A percentile compares a stretch with the other conserved stretches of the same genome.
Evolutionary conservation across 305 asterid species (phyloP).

Genomic region (Nicotiana rustica): DNA sequence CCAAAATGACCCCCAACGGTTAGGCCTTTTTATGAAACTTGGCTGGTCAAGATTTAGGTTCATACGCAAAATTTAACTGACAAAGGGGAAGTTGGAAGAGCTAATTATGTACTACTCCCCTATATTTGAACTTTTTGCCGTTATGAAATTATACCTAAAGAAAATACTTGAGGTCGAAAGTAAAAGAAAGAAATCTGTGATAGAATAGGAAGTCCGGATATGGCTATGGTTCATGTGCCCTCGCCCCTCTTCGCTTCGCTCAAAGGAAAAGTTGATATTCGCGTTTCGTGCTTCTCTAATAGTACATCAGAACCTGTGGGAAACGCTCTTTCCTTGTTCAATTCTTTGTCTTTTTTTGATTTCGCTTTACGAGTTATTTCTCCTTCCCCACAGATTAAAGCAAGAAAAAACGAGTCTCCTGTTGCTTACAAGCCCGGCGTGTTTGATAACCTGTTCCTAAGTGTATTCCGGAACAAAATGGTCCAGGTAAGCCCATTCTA

Average conservation of each 20-base stretch:
- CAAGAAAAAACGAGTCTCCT: constrained; percentile 44
- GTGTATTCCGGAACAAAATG: constrained; percentile 76
- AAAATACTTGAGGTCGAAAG: background rate
- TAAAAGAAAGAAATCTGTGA: background rate
- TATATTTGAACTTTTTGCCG: too few species aligned
- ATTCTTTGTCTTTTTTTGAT: background rate
- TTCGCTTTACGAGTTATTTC: background rate
- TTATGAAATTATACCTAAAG: background rate
- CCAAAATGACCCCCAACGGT: too few species aligned
- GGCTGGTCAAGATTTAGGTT: too few species aligned
- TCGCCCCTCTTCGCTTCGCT: constrained; percentile 12
- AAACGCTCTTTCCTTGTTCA: background rate
- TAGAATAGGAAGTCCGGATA: background rate
- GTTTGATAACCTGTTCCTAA: constrained; percentile 64
- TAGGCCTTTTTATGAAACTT: too few species aligned
- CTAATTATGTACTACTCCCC: too few species aligned
- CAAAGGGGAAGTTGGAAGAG: too few species aligned
- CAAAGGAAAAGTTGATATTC: constrained; percentile 14
- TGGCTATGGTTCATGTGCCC: constrained; percentile 27
- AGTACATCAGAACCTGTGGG: constrained; percentile 8
- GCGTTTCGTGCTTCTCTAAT: constrained; percentile 27
- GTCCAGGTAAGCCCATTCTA: constrained; percentile 54
- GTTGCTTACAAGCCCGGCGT: constrained; percentile 60
- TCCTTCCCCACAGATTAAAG: constrained; percentile 45
- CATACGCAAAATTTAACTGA: too few species aligned